Evolutionary conservation across 176 grass and related monocot species (phyloP), one percentile per base, ranked within the genome.

Genomic region (Chloris gayana): DNA sequence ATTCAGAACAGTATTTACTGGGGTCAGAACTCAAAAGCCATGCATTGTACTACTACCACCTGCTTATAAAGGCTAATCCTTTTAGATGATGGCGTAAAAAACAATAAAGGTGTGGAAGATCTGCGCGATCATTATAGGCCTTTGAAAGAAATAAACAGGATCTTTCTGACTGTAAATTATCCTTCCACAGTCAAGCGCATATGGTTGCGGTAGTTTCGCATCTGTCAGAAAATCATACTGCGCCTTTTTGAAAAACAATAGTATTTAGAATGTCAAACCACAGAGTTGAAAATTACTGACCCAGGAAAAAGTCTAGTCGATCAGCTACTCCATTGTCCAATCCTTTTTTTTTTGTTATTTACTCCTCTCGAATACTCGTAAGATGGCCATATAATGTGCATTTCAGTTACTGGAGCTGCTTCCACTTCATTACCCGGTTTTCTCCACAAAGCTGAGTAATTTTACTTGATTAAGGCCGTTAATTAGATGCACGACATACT

Each of bases 11-110:
- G 24, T 60, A 74, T 74, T 67, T 74, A 22, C 80, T 63, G 80
- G 57, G 64, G 32, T 29, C 11, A 47, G 24, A 60, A 60, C 32
- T 27, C 10, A 73, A 69, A 74, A 51, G 31, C n/a, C 60, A 39
- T 74, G 60, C 70, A n/a, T 74, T 74, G 29, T 72, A 60, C 67
- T 63, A 35, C 54, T 81, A 27, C 30, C 12, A 17, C 18, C 49
- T 46, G 61, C 35, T 37, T 37, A 45, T 45, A 11, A 50, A 39
- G 38, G 44, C 22, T 79, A 35, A 37, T 35, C 60, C 1, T 64
- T 51, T 51, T 18, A 56, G 6, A 37, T 79, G 47, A 30, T 69
- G 39, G 61, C 80, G 11, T 41, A n/a, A 27, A 54, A 29, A 63
- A 35, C 38, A 49, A 45, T 65, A 39, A 39, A 42, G 37, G 17